Base-by-base conservation (phyloP, 257 asterid genomes). In the Verbena officinalis region DNA sequence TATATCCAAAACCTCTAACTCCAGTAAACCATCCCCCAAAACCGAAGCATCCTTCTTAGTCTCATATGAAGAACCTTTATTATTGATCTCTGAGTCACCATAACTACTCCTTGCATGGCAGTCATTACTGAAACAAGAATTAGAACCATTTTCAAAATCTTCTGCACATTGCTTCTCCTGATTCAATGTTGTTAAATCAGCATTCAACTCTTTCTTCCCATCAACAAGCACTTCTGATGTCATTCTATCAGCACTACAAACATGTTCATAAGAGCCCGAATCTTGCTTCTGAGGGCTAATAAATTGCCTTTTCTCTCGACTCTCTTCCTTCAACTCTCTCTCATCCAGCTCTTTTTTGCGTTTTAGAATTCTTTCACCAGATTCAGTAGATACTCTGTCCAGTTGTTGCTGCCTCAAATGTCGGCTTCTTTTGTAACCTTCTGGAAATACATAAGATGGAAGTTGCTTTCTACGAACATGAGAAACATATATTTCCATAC, bases 391-490 rank as follows among this genome's bases (percentile, higher is more conserved):
- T n/a, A 68, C 59, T 64, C 73, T 84, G 63, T 76, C 85, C 15
- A 50, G 64, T 44, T 51, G 81, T 55, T 73, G 87, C 79, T 78
- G 90, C 78, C 87, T 85, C 2, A 77, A 59, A 53, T 77, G 84
- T 40, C 95, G 84, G 71, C 65, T 80, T 73, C 89, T 80, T 75
- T 78, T 86, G 79, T 84, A 79, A 27, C 96, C 97, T 73, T 86
- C 95, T 1, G 96, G 87, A 70, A 83, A 85, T 30, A 88, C 93
- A 77, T 86, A 86, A 23, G 87, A 56, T 14, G 99, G 99, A 43
- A 95, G 80, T 76, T 91, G 94, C 86, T 82, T 95, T 73, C 97
- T 79, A 60, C 96, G 95, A 61, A 91, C 85, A 70, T 95, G 99
- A 66, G 86, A 87, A 31, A 95, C 96, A 24, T 79, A 83, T 43